Conservation (phyloP, 2,329 filamentous ascomycete species). For the Claviceps capensis region DNA sequence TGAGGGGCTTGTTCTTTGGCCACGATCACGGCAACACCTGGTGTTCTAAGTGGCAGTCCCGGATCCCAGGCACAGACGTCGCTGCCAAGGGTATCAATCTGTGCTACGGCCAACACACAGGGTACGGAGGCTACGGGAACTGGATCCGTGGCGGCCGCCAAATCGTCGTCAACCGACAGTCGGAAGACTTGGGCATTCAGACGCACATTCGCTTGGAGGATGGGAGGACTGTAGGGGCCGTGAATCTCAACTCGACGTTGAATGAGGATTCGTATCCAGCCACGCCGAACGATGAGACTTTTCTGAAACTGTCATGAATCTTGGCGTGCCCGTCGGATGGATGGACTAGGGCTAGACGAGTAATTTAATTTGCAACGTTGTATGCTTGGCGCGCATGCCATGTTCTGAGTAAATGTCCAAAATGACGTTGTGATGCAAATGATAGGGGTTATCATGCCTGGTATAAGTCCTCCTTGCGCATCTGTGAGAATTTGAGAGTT, state of each 20-base stretch:
- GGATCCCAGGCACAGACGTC: slow-evolving; percentile 18
- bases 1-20: slow-evolving; percentile 47
- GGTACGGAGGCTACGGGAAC: slow-evolving; percentile 55
- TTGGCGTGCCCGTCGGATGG: not conserved
- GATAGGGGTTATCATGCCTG: too few species aligned
- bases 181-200: slow-evolving; percentile 29
- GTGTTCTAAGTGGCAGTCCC: slow-evolving; percentile 36
- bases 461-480: too few species aligned
- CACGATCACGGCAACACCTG: slow-evolving; percentile 53
- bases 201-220: slow-evolving; percentile 48
- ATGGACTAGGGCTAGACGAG: too few species aligned
- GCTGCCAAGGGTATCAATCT: slow-evolving; percentile 29
- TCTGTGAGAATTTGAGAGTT: too few species aligned
- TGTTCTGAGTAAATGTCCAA: too few species aligned
- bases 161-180: slow-evolving; percentile 31
- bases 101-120: slow-evolving; percentile 51
- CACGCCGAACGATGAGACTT: slow-evolving; percentile 19
- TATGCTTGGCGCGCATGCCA: too few species aligned
- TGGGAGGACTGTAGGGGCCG: slow-evolving; percentile 30
- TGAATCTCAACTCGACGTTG: slow-evolving; percentile 42
- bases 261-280: slow-evolving; percentile 35
- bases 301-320: not conserved
- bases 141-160: slow-evolving; percentile 49
- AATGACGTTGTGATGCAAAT: too few species aligned
- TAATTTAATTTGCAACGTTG: too few species aligned